phyloP scores from a whole-genome alignment of 2,329 filamentous ascomycete genomes.

The Cladophialophora carrionii region DNA sequence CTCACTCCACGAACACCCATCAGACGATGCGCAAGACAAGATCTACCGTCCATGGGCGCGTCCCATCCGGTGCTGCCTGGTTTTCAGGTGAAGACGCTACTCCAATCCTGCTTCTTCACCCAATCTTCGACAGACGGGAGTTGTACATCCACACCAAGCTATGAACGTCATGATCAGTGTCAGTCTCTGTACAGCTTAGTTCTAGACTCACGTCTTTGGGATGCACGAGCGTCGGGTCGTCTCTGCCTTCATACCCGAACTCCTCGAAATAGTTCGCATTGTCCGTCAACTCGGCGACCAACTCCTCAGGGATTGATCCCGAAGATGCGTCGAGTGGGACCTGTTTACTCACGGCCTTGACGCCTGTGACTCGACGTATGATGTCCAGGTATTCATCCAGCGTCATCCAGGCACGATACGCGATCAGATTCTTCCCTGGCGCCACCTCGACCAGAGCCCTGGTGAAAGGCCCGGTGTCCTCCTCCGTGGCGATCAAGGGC shows the following conservation, averaged over 20 bases:
- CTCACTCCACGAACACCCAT: background rate
- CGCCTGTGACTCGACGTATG: conserved; percentile 47
- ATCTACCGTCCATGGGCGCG: background rate
- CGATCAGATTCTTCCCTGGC: conserved; percentile 50
- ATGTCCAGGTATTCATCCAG: conserved; percentile 42
- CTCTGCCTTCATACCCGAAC: conserved; percentile 47
- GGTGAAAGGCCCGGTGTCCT: conserved; percentile 53
- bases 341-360: conserved; percentile 42
- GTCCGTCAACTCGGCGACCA: conserved; percentile 48
- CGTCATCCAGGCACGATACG: conserved; percentile 49
- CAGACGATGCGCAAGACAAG: background rate
- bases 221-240: conserved; percentile 19
- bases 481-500: conserved; percentile 48
- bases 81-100: conserved; percentile 13
- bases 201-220: conserved; percentile 25
- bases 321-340: conserved; percentile 43
- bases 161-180: background rate
- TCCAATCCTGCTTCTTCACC: conserved; percentile 38
- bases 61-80: background rate
- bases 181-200: too few relatives aligned
- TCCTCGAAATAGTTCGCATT: conserved; percentile 45
- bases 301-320: conserved; percentile 41
- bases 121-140: conserved; percentile 35
- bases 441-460: conserved; percentile 48
- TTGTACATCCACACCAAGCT: conserved; percentile 22